phyloP scores from a whole-genome alignment of 768 basidiomycete genomes.

The Rhodosporidiobolus odoratus region DNA sequence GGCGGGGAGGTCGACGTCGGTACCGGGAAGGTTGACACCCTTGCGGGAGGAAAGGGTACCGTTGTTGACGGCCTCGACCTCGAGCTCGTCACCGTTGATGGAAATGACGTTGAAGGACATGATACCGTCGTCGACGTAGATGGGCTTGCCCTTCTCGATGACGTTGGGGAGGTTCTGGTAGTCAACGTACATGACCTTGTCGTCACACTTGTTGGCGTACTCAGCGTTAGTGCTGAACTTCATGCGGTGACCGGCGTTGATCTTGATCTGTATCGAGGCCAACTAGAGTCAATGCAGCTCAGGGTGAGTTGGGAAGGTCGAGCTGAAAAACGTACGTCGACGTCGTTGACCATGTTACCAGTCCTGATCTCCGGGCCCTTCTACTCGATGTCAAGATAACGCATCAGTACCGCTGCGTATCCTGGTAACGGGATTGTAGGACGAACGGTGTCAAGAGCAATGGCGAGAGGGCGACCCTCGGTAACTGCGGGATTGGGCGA shows the following conservation, averaged over 20 bases:
- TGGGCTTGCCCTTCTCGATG: slow-evolving; percentile 90
- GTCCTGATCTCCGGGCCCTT: slow-evolving; percentile 99
- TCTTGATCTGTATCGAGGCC: slow-evolving; percentile 57
- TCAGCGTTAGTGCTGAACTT: slow-evolving; percentile 75
- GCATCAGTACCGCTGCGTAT: no score
- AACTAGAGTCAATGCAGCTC: background rate
- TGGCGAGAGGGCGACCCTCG: slow-evolving; percentile 83
- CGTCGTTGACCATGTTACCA: slow-evolving; percentile 77
- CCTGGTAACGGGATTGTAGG: background rate
- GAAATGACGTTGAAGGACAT: slow-evolving; percentile 41
- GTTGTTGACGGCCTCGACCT: slow-evolving; percentile 87
- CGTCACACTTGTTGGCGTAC: slow-evolving; percentile 71
- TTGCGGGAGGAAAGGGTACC: slow-evolving; percentile 92
- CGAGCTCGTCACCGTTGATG: slow-evolving; percentile 56
- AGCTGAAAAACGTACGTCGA: slow-evolving; percentile 61
- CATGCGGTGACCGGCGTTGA: slow-evolving; percentile 90
- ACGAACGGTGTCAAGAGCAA: slow-evolving; percentile 86
- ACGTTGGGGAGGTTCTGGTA: slow-evolving; percentile 95
- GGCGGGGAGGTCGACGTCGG: slow-evolving; percentile 92
- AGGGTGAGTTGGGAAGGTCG: background rate
- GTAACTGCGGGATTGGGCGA: slow-evolving; percentile 52
- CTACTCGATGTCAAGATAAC: slow-evolving; percentile 48
- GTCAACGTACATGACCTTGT: slow-evolving; percentile 83
- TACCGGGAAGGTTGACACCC: slow-evolving; percentile 98
- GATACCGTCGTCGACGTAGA: slow-evolving; percentile 93